Percentiles rank a stretch among this genome's conserved stretches.
These are phyloP conservation scores for Ceratobasidium theobromae DNA, from an alignment of 1,284 basidiomycete genomes.

Conservation along the genomic window DNA sequence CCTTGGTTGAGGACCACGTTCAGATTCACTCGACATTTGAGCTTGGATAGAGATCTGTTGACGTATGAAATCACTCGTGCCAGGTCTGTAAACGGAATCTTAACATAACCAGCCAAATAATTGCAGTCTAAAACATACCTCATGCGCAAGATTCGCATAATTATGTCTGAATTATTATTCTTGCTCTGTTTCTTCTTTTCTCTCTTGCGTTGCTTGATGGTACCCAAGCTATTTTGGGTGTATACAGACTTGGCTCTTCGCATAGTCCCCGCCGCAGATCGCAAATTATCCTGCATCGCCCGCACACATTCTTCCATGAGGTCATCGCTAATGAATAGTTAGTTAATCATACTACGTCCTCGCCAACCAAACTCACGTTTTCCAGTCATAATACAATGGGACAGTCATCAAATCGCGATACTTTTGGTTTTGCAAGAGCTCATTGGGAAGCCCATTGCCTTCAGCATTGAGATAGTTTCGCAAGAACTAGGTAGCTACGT, in stretches of 20 bases:
- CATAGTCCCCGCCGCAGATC: constrained; percentile 64
- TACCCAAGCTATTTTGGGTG: constrained; percentile 87
- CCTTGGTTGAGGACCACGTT: constrained; percentile 17
- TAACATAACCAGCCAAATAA: not conserved
- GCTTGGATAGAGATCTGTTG: constrained; percentile 25
- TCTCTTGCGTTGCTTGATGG: constrained; percentile 91
- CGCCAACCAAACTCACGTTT: constrained; percentile 58
- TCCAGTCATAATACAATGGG: constrained; percentile 91
- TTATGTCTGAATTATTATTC: constrained; percentile 76
- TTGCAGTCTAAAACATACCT: constrained; percentile 56
- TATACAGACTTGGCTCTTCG: constrained; percentile 91
- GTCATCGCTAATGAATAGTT: constrained; percentile 56
- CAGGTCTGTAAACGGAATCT: not conserved
- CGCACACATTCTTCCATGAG: constrained; percentile 96
- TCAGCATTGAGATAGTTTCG: constrained; percentile 94
- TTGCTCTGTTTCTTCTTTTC: constrained; percentile 79
- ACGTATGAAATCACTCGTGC: constrained; percentile 25
- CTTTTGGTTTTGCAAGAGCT: constrained; percentile 92
- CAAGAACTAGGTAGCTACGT: constrained; percentile 63
- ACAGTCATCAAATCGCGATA: constrained; percentile 91
- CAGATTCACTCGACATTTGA: constrained; percentile 10
- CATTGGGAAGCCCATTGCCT: constrained; percentile 87
- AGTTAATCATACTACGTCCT: constrained; percentile 32
- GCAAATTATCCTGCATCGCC: constrained; percentile 82
- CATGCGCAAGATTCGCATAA: constrained; percentile 91